Evolutionary conservation across 1,284 basidiomycete genomes (phyloP).

Genomic region (Ceratobasidium sp.): DNA sequence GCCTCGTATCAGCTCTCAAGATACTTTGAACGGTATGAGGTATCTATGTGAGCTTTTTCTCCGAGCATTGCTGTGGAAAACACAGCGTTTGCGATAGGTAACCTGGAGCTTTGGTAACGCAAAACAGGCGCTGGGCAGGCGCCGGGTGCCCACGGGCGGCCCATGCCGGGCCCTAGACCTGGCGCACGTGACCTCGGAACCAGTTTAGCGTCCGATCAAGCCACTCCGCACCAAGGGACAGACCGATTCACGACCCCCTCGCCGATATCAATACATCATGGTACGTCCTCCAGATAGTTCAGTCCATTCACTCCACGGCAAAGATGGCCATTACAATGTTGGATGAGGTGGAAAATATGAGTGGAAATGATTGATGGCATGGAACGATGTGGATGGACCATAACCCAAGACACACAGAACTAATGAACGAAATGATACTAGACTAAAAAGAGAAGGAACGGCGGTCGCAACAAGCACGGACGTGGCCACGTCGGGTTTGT

Average conservation of each 20-base stretch:
- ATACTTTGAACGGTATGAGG: no score
- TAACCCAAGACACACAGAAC: background rate
- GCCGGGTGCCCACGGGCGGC: no score
- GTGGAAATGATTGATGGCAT: background rate
- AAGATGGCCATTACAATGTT: background rate
- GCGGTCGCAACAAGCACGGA: conserved; percentile 98
- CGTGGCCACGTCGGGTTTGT: conserved; percentile 95
- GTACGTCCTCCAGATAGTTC: background rate
- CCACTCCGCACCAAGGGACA: background rate
- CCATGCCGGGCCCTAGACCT: no score
- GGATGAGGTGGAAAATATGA: conserved; percentile 5
- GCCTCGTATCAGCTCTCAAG: no score
- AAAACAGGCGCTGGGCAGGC: no score
- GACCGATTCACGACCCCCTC: background rate
- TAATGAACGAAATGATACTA: conserved; percentile 53
- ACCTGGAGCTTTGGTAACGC: no score
- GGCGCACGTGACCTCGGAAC: background rate
- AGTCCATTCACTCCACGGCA: background rate
- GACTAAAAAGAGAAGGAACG: conserved; percentile 99
- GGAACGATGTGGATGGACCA: background rate
- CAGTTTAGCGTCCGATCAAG: background rate
- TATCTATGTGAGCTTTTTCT: no score
- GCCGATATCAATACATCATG: conserved; percentile 14
- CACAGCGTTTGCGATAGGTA: no score
- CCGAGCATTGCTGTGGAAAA: no score